Evolutionary conservation across 768 basidiomycete genomes (phyloP), one percentile per base, ranked within the genome.

Genomic region (Hygrocybe punicea): DNA sequence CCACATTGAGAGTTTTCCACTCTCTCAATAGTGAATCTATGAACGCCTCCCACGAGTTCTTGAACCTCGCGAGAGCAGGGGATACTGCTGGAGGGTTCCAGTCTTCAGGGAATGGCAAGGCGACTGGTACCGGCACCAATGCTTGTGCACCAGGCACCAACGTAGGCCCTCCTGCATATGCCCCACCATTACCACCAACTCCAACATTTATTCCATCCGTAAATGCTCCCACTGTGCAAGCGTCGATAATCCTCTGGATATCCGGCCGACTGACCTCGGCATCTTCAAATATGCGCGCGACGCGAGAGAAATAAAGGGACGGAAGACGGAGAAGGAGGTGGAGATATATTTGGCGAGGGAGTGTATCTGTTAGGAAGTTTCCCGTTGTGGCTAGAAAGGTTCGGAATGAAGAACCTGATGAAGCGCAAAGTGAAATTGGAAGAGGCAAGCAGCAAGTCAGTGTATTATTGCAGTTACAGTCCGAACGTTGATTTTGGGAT

Each of bases 201-300:
- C n/a, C 13, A 4, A 24, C 6, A 13, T 19, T 2, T 3, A 34
- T 24, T 9, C n/a, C 13, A n/a, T 16, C 19, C 24, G 29, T 50
- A 25, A 33, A 29, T 25, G 23, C 40, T 16, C 64, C 62, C 9
- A 68, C 67, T 4, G 69, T 67, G 37, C 77, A 76, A 1, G 69
- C 71, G 37, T 75, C 70, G 35, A 76, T 72, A 80, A 85, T 83
- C 37, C 79, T 65, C 51, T 82, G 72, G 17, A 92, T 81, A 64
- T 92, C 90, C 8, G 84, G 87, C 58, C 78, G 78, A 65, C 87
- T 88, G 51, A 92, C 80, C 53, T 91, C 85, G 2, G 89, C 89
- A 56, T 89, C 87, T 62, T 86, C 81, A 60, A 90, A 91, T 24
- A 91, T 81, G 48, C 82, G 79, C 2, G 87, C 81, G 21, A 92